Evolutionary conservation across 2,329 filamentous ascomycete genomes (phyloP), one percentile per base, ranked within the genome.

Genomic region (Penicillium janthinellum): DNA sequence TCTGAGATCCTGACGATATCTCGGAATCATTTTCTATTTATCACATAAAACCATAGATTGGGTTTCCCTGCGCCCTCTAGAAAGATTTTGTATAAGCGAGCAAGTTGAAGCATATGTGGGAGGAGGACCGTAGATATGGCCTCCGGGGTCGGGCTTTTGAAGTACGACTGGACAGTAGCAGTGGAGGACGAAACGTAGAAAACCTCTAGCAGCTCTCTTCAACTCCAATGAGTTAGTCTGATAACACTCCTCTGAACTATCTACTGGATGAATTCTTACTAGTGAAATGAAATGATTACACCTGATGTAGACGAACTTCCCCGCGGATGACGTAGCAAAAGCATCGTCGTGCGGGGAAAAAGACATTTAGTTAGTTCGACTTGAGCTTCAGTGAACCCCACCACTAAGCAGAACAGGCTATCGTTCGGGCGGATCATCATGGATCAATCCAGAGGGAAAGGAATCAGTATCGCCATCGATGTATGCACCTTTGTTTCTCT

Each of bases 401-500:
- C 17, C 22, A 7, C 22, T 25, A 34, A 17, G 6, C 4, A 44
- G 15, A 28, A 5, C n/a, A 47, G 10, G 35, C 14, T 2, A 39
- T 12, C 49, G 39, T 47, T 35, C 4, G 2, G 17, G 2, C 6
- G 22, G 8, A n/a, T 6, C 39, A 49, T 2, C n/a, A 67, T 66
- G 62, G 50, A 55, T 31, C 15, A 34, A 44, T 15, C 48, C 6
- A 51, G 37, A 10, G 38, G 35, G 14, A 58, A 49, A 60, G 67
- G 66, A 35, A 66, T 69, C 20, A 64, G 50, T 15, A 67, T 69
- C 56, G 64, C 67, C 10, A 68, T 69, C 17, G 67, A 67, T 64
- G 65, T 67, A 62, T 44, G 52, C 20, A 38, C 20, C 45, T 53
- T 8, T 20, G n/a, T 17, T 14, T 10, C 10, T 22, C 42, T 22